phyloP scores from a whole-genome alignment of 768 basidiomycete species.

The Epithele typhae region DNA sequence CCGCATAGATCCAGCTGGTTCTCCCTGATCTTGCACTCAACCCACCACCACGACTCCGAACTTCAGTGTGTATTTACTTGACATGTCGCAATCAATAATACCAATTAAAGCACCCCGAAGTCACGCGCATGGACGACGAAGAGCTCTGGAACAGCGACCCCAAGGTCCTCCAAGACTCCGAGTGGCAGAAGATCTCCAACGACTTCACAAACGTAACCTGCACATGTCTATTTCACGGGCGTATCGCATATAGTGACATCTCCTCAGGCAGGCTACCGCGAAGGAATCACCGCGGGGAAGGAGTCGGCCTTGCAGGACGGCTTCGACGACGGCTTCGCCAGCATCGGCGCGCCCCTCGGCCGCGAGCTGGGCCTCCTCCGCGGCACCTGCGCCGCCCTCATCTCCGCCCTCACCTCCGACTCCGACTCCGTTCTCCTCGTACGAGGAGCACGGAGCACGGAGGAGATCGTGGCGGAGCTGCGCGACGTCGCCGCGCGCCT shows the following conservation, averaged over 20 bases:
- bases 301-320: constrained; percentile 83
- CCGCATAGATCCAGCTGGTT: too few relatives aligned
- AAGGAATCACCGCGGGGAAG: constrained; percentile 92
- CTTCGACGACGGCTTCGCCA: constrained; percentile 82
- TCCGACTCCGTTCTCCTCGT: background rate
- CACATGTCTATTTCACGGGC: too few relatives aligned
- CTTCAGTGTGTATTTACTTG: too few relatives aligned
- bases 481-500: constrained; percentile 55
- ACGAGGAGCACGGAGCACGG: constrained; percentile 5
- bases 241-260: too few relatives aligned
- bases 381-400: constrained; percentile 62
- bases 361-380: constrained; percentile 74
- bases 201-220: constrained; percentile 73
- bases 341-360: constrained; percentile 68
- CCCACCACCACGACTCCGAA: too few relatives aligned
- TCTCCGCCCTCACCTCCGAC: constrained; percentile 43
- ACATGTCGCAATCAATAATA: too few relatives aligned
- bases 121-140: constrained; percentile 16
- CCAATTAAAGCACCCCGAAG: too few relatives aligned
- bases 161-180: constrained; percentile 37
- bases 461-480: constrained; percentile 33
- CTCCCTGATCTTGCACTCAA: too few relatives aligned
- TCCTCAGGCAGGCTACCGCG: constrained; percentile 93
- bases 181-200: constrained; percentile 65
- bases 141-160: constrained; percentile 50